A percentile compares a stretch with the other conserved stretches of the same genome.
Conservation (phyloP, 225 moss, liverwort and hornwort genomes). For the Marchantia paleacea region DNA sequence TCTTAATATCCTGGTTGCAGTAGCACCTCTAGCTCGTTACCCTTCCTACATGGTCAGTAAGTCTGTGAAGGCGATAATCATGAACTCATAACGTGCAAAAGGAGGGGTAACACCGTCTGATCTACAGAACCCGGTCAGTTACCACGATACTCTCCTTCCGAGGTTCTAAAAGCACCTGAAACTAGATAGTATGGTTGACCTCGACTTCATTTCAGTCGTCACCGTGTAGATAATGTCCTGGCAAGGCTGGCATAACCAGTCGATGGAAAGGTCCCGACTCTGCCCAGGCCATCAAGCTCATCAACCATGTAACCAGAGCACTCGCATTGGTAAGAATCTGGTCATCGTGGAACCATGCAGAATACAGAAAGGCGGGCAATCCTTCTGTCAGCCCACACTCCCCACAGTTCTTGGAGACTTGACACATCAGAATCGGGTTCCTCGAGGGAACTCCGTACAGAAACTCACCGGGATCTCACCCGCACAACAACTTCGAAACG, state of each 20-base stretch:
- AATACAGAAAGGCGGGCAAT: neutral
- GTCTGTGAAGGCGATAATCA: neutral
- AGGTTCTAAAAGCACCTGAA: neutral
- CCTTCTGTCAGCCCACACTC: neutral
- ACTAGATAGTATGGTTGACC: neutral
- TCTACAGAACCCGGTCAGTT: neutral
- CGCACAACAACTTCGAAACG: neutral
- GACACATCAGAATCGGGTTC: neutral
- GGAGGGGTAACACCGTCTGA: neutral
- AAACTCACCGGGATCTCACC: neutral
- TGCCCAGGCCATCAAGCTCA: neutral
- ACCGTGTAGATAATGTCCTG: neutral
- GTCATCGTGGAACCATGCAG: neutral
- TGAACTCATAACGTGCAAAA: neutral
- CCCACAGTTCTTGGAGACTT: conserved; percentile 1
- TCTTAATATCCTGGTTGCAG: neutral
- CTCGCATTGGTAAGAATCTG: neutral
- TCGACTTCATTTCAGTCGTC: neutral
- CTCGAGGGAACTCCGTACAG: neutral
- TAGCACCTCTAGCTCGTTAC: neutral
- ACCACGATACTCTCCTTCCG: neutral
- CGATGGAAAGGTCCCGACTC: neutral
- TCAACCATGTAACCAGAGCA: conserved; percentile 2
- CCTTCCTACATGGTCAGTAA: neutral
- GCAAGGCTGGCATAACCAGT: neutral